Base-by-base conservation (phyloP, 2,329 filamentous ascomycete genomes). In the Pseudocercospora cruenta region DNA sequence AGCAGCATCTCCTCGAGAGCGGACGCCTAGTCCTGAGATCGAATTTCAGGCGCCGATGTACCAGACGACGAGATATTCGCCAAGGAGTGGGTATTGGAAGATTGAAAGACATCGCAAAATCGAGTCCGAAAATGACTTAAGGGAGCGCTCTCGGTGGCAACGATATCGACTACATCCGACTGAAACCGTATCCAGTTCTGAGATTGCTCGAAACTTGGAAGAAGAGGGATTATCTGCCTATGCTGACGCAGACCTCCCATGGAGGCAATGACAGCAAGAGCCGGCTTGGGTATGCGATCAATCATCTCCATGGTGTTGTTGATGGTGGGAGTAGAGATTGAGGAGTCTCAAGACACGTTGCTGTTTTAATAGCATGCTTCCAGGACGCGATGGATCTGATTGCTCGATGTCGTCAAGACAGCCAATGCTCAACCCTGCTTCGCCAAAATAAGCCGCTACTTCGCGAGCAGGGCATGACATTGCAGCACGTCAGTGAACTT, bases 231-330 rank as follows among this genome's bases (percentile, higher is more conserved):
- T 43, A 19, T 43, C 39, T 43, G 39, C 39, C 1, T 43, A 43
- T 19, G 39, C 39, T 8, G n/a, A 43, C 16, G 71, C 6, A 70
- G 8, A 26, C 62, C 64, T n/a, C 69, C 71, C 8, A 72, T 51
- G 24, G 63, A 47, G 2, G 67, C 71, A n/a, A 72, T 45, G 19
- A 62, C 59, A 5, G 67, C 64, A 12, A 70, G 51, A 1, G 65
- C 60, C 4, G 55, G 21, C 10, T 43, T 53, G 45, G 39, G 39
- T 43, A 63, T 47, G 51, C 19, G 39, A 16, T 55, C 16, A 12
- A 28, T 24, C 26, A 26, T 19, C 21, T 62, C 3, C 22, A 24
- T 12, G 16, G 43, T 24, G 12, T 47, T 60, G 21, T 0, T 47
- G 51, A 55, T 21, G 22, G n/a, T 19, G 7, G 6, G 39, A 3